A percentile compares a stretch with the other conserved stretches of the same genome.
Evolutionary conservation across 305 asterid genomes (phyloP).

Genomic region (Plantago coronopus): DNA sequence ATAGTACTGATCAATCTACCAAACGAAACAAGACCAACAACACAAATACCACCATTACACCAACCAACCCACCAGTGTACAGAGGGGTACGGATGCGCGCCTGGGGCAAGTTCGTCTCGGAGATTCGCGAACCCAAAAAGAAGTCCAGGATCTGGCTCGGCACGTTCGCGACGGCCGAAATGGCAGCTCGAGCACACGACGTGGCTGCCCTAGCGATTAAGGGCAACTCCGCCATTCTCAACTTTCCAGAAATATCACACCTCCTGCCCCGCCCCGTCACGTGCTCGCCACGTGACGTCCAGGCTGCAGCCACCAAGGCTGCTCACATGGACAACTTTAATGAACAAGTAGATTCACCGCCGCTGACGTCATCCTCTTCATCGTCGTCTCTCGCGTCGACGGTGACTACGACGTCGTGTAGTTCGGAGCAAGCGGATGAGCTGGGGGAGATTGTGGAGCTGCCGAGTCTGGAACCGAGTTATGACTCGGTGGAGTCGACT

Average conservation of each 20-base stretch:
- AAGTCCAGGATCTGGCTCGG: constrained; percentile 68
- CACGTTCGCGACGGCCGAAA: constrained; percentile 49
- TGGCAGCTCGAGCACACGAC: constrained; percentile 69
- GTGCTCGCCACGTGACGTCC: constrained; percentile 53
- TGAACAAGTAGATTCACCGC: not conserved
- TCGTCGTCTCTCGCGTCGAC: not conserved
- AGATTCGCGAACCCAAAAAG: constrained; percentile 57
- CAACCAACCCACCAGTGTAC: constrained; percentile 30
- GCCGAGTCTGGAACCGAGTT: constrained; percentile 51
- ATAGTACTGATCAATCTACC: not conserved
- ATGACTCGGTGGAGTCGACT: constrained; percentile 34
- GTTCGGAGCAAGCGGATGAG: constrained; percentile 33
- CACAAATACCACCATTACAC: not conserved
- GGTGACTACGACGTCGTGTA: constrained; percentile 5
- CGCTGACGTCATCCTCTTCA: constrained; percentile 19
- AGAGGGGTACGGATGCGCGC: constrained; percentile 57
- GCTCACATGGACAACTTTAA: constrained; percentile 42
- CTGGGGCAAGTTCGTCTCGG: constrained; percentile 67
- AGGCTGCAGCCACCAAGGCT: constrained; percentile 52
- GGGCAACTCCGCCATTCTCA: constrained; percentile 40
- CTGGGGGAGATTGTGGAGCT: constrained; percentile 70
- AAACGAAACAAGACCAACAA: constrained; percentile 15
- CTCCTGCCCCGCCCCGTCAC: constrained; percentile 47
- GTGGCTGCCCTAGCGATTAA: constrained; percentile 52
- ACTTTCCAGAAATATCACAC: constrained; percentile 42